Evolutionary conservation across 2,329 filamentous ascomycete genomes (phyloP).

Genomic region (Alternaria rosae): DNA sequence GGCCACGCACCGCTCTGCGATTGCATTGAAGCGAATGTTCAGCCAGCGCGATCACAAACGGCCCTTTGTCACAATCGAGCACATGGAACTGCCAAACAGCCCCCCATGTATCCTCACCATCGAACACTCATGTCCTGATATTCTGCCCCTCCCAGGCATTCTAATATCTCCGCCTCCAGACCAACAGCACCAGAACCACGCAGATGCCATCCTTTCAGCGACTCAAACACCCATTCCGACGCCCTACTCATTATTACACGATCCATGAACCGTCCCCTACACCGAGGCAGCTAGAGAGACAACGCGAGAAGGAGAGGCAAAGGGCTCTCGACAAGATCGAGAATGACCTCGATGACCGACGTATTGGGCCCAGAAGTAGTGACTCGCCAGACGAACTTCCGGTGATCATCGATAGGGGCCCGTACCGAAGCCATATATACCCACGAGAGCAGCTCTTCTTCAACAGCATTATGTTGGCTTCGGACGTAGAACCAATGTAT

Average conservation of each 20-base stretch:
- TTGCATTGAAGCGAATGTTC: conserved; percentile 1
- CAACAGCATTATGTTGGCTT: conserved; percentile 29
- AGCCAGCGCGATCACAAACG: conserved; percentile 23
- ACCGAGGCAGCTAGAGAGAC: not conserved
- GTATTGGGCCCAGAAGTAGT: not conserved
- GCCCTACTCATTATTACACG: conserved; percentile 3
- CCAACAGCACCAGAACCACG: not conserved
- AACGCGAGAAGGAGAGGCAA: conserved; percentile 1
- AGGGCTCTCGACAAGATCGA: conserved; percentile 1
- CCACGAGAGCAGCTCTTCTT: conserved; percentile 22
- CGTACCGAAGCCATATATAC: conserved; percentile 19
- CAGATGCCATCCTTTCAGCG: conserved; percentile 20
- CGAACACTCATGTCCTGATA: not conserved
- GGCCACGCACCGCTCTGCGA: not conserved
- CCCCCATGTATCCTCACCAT: not conserved
- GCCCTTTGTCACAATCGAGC: conserved; percentile 9
- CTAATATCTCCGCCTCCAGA: not conserved
- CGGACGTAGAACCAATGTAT: conserved; percentile 11
- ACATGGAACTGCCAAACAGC: conserved; percentile 12
- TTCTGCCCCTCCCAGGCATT: not conserved
- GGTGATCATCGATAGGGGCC: conserved; percentile 22
- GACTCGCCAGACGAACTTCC: conserved; percentile 15
- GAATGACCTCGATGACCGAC: conserved; percentile 10
- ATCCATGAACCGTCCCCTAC: not conserved
- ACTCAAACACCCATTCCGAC: conserved; percentile 20